A percentile compares a stretch with the other conserved stretches of the same genome.
Conservation (phyloP, 768 basidiomycete genomes). For the Favolaschia claudopus region DNA sequence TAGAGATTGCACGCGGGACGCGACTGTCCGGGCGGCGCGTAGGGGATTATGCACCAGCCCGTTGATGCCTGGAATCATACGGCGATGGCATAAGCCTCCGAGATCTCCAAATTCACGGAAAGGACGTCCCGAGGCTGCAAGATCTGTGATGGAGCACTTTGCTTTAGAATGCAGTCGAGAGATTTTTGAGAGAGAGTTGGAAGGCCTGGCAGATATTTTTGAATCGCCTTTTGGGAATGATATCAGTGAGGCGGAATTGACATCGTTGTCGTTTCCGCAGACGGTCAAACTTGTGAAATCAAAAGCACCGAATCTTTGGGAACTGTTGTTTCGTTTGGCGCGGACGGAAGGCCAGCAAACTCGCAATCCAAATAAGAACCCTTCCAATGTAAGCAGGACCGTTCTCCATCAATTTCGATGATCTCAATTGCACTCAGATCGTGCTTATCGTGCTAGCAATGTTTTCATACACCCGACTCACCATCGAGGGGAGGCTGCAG, state of each 20-base stretch:
- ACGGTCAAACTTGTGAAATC: conserved; percentile 13
- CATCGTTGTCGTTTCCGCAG: conserved; percentile 16
- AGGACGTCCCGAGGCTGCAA: conserved; percentile 25
- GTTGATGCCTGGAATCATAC: too few relatives aligned
- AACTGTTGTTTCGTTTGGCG: conserved; percentile 13
- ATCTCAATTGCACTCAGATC: conserved; percentile 26
- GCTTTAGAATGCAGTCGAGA: conserved; percentile 22
- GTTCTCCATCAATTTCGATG: background rate
- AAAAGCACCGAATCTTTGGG: conserved; percentile 24
- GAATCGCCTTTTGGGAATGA: conserved; percentile 17
- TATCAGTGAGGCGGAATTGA: conserved; percentile 27
- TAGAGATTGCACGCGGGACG: too few relatives aligned
- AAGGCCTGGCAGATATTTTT: conserved; percentile 3
- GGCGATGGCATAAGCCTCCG: conserved; percentile 39
- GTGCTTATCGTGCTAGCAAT: conserved; percentile 35
- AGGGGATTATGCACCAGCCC: too few relatives aligned
- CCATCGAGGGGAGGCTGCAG: conserved; percentile 30
- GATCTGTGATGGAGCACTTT: conserved; percentile 31
- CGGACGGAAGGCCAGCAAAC: conserved; percentile 17
- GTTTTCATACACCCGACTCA: conserved; percentile 36
- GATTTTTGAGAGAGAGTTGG: background rate
- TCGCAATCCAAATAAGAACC: conserved; percentile 26
- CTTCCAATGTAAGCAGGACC: conserved; percentile 29
- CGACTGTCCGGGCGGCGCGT: too few relatives aligned
- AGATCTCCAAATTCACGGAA: conserved; percentile 24